phyloP scores from a whole-genome alignment of 1,284 basidiomycete genomes.

The Ceratobasidium sp. region DNA sequence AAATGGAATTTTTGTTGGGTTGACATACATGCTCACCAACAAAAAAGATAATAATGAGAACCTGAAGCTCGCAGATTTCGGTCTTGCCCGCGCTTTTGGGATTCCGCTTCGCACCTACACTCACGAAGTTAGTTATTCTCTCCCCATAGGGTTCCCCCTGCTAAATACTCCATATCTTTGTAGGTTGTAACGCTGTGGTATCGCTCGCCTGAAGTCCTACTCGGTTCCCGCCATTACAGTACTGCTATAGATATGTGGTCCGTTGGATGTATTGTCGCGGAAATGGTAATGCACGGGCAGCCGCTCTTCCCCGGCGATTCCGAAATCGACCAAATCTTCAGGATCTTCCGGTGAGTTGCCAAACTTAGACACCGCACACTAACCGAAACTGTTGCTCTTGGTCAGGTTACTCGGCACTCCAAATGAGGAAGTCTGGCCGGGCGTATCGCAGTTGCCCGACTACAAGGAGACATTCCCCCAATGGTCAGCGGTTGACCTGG shows the following conservation, averaged over 20 bases:
- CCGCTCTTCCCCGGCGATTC: slow-evolving; percentile 98
- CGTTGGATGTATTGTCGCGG: slow-evolving; percentile 90
- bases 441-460: slow-evolving; percentile 87
- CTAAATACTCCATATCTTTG: slow-evolving; percentile 22
- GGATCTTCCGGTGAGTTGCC: slow-evolving; percentile 85
- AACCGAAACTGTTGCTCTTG: slow-evolving; percentile 36
- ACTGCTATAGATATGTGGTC: slow-evolving; percentile 99
- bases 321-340: slow-evolving; percentile 99
- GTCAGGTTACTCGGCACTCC: slow-evolving; percentile 97
- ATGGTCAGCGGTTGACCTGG: slow-evolving; percentile 65
- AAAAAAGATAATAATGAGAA: slow-evolving; percentile 78
- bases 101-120: slow-evolving; percentile 98
- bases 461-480: slow-evolving; percentile 98
- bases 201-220: slow-evolving; percentile 93
- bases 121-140: slow-evolving; percentile 75
- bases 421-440: slow-evolving; percentile 90
- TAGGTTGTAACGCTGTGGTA: slow-evolving; percentile 99
- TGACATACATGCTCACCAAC: neutral
- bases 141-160: slow-evolving; percentile 20
- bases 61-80: slow-evolving; percentile 96
- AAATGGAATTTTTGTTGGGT: neutral
- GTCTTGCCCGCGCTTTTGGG: slow-evolving; percentile 94
- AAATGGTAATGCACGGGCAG: slow-evolving; percentile 87
- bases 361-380: neutral
- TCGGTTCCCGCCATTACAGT: slow-evolving; percentile 94